Base-by-base conservation (phyloP, 2,329 filamentous ascomycete species). In the Monosporascus ibericus region DNA sequence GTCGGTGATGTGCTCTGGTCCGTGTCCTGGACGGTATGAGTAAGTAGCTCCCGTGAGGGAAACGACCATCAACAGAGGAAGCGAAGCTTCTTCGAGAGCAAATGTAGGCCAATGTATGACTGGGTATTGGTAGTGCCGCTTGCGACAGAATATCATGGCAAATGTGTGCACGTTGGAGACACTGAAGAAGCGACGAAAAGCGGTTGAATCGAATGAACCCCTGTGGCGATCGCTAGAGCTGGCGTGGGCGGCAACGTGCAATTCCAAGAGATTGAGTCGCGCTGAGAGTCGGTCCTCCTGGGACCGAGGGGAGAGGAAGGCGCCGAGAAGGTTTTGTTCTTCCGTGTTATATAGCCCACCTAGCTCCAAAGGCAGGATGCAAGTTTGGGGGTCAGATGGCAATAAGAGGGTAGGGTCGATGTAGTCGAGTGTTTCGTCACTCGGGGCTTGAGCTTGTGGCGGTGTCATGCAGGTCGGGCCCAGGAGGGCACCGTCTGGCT, bases 21-120 rank as follows among this genome's bases (percentile, higher is more conserved):
- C 51, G 24, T 51, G 18, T 4, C 39, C 50, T 11, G 47, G n/a
- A 5, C 47, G 27, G n/a, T 50, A 50, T 7, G 53, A 55, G 20
- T 53, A 55, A 8, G 53, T 50, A 40, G 53, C 53, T 1, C 53
- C 53, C 1, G 53, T 53, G 6, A 55, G 50, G 14, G 51, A 24
- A 40, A 55, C 48, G 18, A 48, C 51, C 30, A 55, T 48, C 2
- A 55, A 30, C 7, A 55, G 15, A 17, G 53, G 48, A 9, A 55
- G 48, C 20, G 48, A 42, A 2, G 51, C 48, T 30, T 55, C 30
- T 14, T 53, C 47, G 11, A 51, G 53, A 37, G 24, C 22, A 36
- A 55, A 55, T 2, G 51, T 55, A 3, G 53, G 50, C 53, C 51
- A 53, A 17, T 55, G 53, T 3, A 55, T 46, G 38, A 55, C 17